These are phyloP conservation scores for Eimeria praecox DNA, from an alignment of 169 alveolate genomes.

Conservation along the genomic window DNA sequence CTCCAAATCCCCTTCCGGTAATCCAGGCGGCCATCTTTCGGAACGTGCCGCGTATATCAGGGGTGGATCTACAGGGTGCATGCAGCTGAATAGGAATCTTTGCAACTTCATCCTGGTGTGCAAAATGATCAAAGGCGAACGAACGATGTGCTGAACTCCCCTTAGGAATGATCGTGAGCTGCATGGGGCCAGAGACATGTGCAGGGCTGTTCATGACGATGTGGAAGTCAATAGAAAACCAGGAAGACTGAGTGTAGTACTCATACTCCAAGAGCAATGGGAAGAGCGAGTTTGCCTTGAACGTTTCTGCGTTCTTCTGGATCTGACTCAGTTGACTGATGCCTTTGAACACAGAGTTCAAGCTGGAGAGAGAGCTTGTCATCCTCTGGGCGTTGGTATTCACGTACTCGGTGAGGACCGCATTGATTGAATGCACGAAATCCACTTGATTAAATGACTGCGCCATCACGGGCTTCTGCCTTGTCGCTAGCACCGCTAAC, in stretches of 20 bases:
- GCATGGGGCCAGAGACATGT: background rate
- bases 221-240: constrained; percentile 22
- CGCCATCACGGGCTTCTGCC: background rate
- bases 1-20: background rate
- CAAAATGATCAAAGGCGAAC: background rate
- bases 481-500: background rate
- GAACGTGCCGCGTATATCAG: background rate
- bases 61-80: background rate
- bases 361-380: background rate
- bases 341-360: background rate
- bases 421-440: background rate
- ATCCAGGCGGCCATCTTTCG: background rate
- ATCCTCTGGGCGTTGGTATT: background rate
- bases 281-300: background rate
- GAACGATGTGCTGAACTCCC: background rate
- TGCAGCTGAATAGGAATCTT: background rate
- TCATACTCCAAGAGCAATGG: constrained; percentile 10
- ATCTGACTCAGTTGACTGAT: background rate
- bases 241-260: background rate
- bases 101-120: background rate
- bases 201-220: background rate
- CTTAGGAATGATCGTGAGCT: background rate
- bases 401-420: background rate
- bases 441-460: constrained; percentile 10
- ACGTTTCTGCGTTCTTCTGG: background rate